Evolutionary conservation across 208 protist genomes (phyloP).

Genomic region (Crithidia expoeki): DNA sequence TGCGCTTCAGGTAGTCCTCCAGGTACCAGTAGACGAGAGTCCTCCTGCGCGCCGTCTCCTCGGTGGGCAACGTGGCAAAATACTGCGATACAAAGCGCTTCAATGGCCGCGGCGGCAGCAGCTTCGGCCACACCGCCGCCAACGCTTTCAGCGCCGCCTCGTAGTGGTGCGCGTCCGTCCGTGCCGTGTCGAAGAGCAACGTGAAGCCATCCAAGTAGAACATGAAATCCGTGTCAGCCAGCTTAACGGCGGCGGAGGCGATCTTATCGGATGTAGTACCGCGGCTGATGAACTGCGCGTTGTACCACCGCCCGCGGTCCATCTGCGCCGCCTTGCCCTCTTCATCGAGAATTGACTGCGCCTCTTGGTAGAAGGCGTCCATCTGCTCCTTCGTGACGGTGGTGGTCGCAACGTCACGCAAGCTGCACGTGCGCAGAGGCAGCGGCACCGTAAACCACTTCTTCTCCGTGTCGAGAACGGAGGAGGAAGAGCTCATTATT

Average conservation of each 20-base stretch:
- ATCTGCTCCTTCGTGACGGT: conserved; percentile 80
- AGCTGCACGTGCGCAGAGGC: conserved; percentile 76
- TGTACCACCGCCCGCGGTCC: conserved; percentile 89
- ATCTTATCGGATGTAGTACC: conserved; percentile 90
- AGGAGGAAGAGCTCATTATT: conserved; percentile 28
- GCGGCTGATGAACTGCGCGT: conserved; percentile 81
- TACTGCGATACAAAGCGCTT: conserved; percentile 90
- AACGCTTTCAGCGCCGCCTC: conserved; percentile 90
- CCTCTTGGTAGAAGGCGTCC: conserved; percentile 82
- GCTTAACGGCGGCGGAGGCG: conserved; percentile 87
- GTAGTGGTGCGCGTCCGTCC: conserved; percentile 91
- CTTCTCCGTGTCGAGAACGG: conserved; percentile 74
- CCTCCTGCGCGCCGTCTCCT: conserved; percentile 54
- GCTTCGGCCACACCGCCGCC: conserved; percentile 85
- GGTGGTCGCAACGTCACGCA: conserved; percentile 87
- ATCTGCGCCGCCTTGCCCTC: conserved; percentile 60
- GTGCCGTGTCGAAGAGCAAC: conserved; percentile 88
- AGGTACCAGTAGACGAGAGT: conserved; percentile 92
- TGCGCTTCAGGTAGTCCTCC: conserved; percentile 92
- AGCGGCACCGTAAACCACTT: conserved; percentile 81
- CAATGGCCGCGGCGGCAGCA: conserved; percentile 83
- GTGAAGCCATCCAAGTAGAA: conserved; percentile 91
- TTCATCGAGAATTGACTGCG: conserved; percentile 72
- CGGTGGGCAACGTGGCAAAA: conserved; percentile 88
- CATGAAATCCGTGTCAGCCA: conserved; percentile 93